These are phyloP conservation scores for Niebla homalea DNA, from an alignment of 495 filamentous ascomycete species.

Conservation along the genomic window DNA sequence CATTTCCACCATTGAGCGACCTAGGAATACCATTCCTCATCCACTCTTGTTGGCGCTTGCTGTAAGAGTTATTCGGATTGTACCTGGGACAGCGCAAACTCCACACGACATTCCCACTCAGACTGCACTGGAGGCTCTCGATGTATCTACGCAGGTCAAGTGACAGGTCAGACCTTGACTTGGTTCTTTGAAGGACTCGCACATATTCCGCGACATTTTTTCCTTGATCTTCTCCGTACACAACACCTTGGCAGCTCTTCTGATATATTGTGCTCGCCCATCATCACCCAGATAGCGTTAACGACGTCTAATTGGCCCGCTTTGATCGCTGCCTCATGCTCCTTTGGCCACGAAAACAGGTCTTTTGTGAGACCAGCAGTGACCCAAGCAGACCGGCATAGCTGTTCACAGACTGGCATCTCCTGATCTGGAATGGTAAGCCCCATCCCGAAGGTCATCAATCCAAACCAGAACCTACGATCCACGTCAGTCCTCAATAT, in stretches of 20 bases:
- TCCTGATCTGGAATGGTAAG: slow-evolving; percentile 18
- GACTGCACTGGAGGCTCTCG: slow-evolving; percentile 16
- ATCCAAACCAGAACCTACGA: slow-evolving; percentile 17
- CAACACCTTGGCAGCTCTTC: slow-evolving; percentile 18
- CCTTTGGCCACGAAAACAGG: slow-evolving; percentile 22
- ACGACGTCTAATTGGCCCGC: slow-evolving; percentile 14
- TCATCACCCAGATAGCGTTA: slow-evolving; percentile 28
- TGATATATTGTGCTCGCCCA: slow-evolving; percentile 17
- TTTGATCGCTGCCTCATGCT: slow-evolving; percentile 13
- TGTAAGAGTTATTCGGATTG: background rate
- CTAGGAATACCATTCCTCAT: slow-evolving; percentile 3
- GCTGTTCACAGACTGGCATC: slow-evolving; percentile 10
- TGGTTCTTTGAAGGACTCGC: slow-evolving; percentile 1
- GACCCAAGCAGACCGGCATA: slow-evolving; percentile 16
- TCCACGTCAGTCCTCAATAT: background rate
- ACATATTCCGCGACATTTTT: background rate
- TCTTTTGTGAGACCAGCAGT: slow-evolving; percentile 23
- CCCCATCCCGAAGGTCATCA: slow-evolving; percentile 19
- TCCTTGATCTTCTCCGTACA: slow-evolving; percentile 8
- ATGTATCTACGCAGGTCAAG: slow-evolving; percentile 11
- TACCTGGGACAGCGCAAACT: slow-evolving; percentile 23
- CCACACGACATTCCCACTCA: slow-evolving; percentile 22
- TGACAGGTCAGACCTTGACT: background rate
- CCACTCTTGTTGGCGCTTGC: background rate
- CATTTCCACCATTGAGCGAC: background rate